Percentiles rank a stretch among this genome's conserved stretches.
Evolutionary conservation across 345 rosid species (phyloP).

Genomic region (Leavenworthia alabamica): DNA sequence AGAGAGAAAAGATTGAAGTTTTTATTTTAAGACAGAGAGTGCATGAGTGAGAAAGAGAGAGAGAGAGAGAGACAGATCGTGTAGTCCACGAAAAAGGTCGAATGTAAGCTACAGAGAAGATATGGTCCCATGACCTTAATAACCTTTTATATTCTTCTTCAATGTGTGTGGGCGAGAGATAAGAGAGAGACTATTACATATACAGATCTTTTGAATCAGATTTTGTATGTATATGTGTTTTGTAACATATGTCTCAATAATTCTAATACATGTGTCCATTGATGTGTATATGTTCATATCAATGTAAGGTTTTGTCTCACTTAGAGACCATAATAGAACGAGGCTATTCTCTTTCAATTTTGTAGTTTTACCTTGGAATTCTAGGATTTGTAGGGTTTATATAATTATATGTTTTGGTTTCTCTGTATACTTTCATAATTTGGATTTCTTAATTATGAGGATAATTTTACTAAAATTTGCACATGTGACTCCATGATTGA

Average conservation of each 20-base stretch:
- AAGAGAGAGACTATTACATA: background rate
- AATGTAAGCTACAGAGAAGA: conserved; percentile 62
- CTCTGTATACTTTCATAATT: background rate
- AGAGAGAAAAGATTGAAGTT: conserved; percentile 30
- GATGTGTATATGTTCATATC: conserved; percentile 4
- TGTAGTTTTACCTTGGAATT: conserved; percentile 1
- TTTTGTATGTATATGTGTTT: conserved; percentile 17
- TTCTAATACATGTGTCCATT: conserved; percentile 19
- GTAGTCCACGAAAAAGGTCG: conserved; percentile 85
- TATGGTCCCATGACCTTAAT: conserved; percentile 62
- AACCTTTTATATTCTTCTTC: conserved; percentile 14
- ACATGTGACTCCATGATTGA: conserved; percentile 28
- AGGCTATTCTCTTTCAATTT: background rate
- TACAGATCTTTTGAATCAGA: conserved; percentile 11
- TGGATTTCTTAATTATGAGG: background rate
- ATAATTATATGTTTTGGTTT: background rate
- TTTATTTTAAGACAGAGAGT: conserved; percentile 27
- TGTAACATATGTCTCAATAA: conserved; percentile 21
- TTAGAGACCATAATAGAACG: conserved; percentile 18
- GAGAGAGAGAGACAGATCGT: conserved; percentile 83
- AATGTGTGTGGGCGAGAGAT: conserved; percentile 27
- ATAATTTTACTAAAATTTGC: background rate
- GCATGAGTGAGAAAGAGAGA: too few species aligned
- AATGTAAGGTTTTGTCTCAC: conserved; percentile 30
- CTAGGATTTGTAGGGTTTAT: background rate